Evolutionary conservation across 192 early-diverging fungal species (phyloP).

Genomic region (Cladochytrium replicatum): DNA sequence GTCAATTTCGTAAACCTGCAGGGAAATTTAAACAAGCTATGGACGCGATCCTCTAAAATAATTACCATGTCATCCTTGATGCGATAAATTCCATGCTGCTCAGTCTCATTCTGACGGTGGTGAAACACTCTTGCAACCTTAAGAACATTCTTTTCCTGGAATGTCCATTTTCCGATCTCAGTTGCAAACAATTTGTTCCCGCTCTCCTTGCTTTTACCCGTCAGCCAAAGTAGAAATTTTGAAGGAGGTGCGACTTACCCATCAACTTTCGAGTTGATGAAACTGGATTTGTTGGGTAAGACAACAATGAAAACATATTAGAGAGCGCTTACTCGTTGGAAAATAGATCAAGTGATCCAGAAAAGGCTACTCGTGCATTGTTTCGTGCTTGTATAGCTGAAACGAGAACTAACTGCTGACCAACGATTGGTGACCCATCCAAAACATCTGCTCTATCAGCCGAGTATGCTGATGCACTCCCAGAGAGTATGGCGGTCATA

Average conservation of each 20-base stretch:
- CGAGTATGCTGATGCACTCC: slow-evolving; percentile 58
- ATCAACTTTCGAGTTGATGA: too few species aligned
- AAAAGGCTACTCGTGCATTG: slow-evolving; percentile 77
- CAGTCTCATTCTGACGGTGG: slow-evolving; percentile 54
- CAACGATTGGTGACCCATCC: slow-evolving; percentile 34
- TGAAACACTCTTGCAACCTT: slow-evolving; percentile 53
- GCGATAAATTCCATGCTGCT: slow-evolving; percentile 73
- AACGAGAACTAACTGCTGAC: slow-evolving; percentile 59
- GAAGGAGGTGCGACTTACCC: too few species aligned
- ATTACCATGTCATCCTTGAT: slow-evolving; percentile 86
- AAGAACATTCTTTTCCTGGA: slow-evolving; percentile 85
- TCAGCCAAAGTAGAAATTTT: too few species aligned
- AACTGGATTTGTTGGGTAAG: too few species aligned
- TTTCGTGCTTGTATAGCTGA: slow-evolving; percentile 79
- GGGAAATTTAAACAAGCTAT: too few species aligned
- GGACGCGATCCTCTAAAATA: too few species aligned
- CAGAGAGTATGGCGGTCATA: slow-evolving; percentile 50
- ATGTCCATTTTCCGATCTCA: slow-evolving; percentile 77
- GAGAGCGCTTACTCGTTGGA: slow-evolving; percentile 62
- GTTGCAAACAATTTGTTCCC: slow-evolving; percentile 67
- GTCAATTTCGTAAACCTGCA: slow-evolving; percentile 72
- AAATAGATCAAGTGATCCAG: slow-evolving; percentile 77
- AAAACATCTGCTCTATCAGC: too few species aligned
- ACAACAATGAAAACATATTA: slow-evolving; percentile 8
- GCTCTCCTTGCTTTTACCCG: too few species aligned